Conservation (phyloP, 2,329 filamentous ascomycete genomes). For the Verticillium tricorpus region DNA sequence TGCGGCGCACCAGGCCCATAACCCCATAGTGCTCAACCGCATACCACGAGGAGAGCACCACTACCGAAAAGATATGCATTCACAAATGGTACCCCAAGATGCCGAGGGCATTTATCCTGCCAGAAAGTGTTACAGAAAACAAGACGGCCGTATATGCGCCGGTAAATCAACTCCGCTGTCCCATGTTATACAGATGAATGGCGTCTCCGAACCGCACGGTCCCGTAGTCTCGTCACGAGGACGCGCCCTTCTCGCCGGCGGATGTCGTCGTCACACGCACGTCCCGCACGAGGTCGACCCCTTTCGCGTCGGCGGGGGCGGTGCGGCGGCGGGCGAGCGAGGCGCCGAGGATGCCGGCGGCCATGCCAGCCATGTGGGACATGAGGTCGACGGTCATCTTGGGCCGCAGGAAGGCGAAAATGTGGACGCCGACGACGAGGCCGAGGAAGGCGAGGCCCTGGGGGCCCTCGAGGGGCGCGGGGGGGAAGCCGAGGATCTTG, state of each 20-base stretch:
- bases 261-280: not conserved
- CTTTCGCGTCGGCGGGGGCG: not conserved
- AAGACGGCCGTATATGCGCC: not conserved
- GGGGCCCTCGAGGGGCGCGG: constrained; percentile 46
- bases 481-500: constrained; percentile 52
- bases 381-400: constrained; percentile 43
- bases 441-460: constrained; percentile 51
- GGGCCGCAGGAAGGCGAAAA: constrained; percentile 40
- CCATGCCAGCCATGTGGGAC: constrained; percentile 49
- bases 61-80: too few species aligned
- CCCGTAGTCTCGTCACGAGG: not conserved
- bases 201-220: too few species aligned
- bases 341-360: constrained; percentile 38
- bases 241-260: not conserved
- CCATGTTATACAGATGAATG: not conserved
- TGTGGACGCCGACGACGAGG: constrained; percentile 44
- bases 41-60: not conserved
- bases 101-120: too few species aligned
- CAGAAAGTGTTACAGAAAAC: not conserved
- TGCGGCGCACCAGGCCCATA: too few species aligned
- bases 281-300: not conserved
- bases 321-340: not conserved
- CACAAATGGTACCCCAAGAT: too few species aligned
- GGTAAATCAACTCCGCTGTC: not conserved
- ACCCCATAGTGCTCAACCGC: too few species aligned